Percentiles rank a stretch among this genome's conserved stretches.
Conservation (phyloP, 2,329 filamentous ascomycete species). For the Colletotrichum agaves region DNA sequence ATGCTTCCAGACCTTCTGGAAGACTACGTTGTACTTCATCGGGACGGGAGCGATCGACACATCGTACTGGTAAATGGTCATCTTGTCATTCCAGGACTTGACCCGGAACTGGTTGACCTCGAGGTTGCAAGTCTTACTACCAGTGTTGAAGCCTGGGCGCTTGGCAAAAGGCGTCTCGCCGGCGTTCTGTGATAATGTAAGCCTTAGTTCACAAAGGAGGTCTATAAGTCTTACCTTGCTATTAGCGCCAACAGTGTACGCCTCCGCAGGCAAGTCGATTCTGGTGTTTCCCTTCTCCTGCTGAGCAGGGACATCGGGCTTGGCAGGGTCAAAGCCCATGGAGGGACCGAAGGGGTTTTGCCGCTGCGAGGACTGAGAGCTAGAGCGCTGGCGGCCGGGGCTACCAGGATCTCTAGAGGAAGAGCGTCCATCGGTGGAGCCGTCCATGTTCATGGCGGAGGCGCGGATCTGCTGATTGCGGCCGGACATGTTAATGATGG, state of each 20-base stretch:
- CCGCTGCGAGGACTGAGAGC: slow-evolving; percentile 19
- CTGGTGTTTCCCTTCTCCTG: slow-evolving; percentile 53
- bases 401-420: slow-evolving; percentile 9
- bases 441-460: slow-evolving; percentile 20
- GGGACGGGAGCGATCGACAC: slow-evolving; percentile 73
- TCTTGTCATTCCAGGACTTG: slow-evolving; percentile 62
- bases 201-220: too few relatives aligned
- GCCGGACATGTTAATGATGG: slow-evolving; percentile 6
- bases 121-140: slow-evolving; percentile 65
- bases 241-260: slow-evolving; percentile 51
- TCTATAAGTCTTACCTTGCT: slow-evolving; percentile 26
- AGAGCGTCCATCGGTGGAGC: slow-evolving; percentile 14
- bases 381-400: slow-evolving; percentile 10
- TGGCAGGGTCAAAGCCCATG: slow-evolving; percentile 58
- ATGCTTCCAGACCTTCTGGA: slow-evolving; percentile 82
- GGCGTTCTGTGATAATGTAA: slow-evolving; percentile 21
- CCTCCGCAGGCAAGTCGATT: slow-evolving; percentile 68
- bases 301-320: slow-evolving; percentile 42
- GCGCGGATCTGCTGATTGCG: slow-evolving; percentile 4
- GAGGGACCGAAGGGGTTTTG: slow-evolving; percentile 22
- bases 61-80: slow-evolving; percentile 84
- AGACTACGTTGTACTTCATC: slow-evolving; percentile 70
- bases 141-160: slow-evolving; percentile 68
- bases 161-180: slow-evolving; percentile 48
- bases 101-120: slow-evolving; percentile 83